Conservation (phyloP, 441 rosid species). For the Sinapis alba region DNA sequence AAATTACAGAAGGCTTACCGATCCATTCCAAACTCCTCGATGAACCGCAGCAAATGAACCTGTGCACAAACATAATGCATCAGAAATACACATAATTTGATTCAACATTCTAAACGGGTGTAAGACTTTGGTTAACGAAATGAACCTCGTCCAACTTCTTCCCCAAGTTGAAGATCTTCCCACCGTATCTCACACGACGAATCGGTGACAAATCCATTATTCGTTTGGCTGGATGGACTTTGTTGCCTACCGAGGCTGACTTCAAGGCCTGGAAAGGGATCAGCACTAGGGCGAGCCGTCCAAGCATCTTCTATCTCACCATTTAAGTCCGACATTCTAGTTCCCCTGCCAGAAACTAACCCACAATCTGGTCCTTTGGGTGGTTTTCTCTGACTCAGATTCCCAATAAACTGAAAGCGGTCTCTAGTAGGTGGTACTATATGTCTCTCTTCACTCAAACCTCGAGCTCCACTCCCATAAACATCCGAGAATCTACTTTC, state of each 20-base stretch:
- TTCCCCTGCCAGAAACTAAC: conserved; percentile 45
- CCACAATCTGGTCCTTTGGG: conserved; percentile 34
- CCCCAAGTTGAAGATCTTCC: conserved; percentile 73
- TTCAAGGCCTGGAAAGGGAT: conserved; percentile 41
- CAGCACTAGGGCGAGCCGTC: conserved; percentile 40
- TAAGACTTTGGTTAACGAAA: conserved; percentile 8
- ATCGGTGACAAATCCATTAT: conserved; percentile 40
- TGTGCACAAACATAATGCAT: conserved; percentile 24
- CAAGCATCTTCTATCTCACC: conserved; percentile 47
- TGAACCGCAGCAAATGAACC: conserved; percentile 79
- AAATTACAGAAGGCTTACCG: conserved; percentile 46
- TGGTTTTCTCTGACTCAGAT: conserved; percentile 38
- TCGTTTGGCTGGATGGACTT: conserved; percentile 53
- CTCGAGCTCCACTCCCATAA: conserved; percentile 32
- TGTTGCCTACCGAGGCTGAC: conserved; percentile 46
- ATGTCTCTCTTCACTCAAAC: conserved; percentile 37
- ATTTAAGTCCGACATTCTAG: conserved; percentile 38
- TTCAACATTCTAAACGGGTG: conserved; percentile 6
- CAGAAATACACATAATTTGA: background rate
- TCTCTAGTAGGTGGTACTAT: conserved; percentile 36
- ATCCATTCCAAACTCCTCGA: conserved; percentile 88
- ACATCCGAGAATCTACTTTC: conserved; percentile 35
- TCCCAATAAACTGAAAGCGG: conserved; percentile 32
- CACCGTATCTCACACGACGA: conserved; percentile 65
- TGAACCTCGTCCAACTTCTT: conserved; percentile 85